Conservation (phyloP, 192 early-diverging fungal genomes). For the Linnemannia hyalina region DNA sequence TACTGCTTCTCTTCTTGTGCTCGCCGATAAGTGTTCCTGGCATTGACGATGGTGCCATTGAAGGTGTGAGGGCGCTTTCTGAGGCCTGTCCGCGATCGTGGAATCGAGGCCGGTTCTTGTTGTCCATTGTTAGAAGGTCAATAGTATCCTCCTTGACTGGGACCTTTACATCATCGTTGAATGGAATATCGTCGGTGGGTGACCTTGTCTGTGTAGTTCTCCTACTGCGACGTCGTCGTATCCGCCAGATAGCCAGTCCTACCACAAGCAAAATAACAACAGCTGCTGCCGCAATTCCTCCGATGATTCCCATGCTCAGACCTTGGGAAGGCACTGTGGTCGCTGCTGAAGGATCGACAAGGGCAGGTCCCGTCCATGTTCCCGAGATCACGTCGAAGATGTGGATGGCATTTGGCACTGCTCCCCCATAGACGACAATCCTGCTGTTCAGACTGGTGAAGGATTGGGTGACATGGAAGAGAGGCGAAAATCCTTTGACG, state of each 20-base stretch:
- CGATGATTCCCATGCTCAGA: conserved; percentile 20
- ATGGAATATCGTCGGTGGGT: not conserved
- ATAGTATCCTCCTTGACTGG: conserved; percentile 17
- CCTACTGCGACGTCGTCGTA: conserved; percentile 2
- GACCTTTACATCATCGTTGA: conserved; percentile 1
- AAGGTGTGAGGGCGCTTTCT: not conserved
- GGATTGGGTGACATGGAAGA: conserved; percentile 29
- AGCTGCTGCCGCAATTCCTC: conserved; percentile 31
- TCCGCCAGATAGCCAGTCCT: conserved; percentile 12
- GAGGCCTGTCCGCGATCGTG: not conserved
- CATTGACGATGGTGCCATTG: not conserved
- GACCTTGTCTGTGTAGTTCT: not conserved
- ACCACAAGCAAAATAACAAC: conserved; percentile 15
- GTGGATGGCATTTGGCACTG: conserved; percentile 21
- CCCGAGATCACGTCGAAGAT: conserved; percentile 45
- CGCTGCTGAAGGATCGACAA: conserved; percentile 13
- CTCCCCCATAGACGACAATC: conserved; percentile 45
- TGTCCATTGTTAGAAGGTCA: conserved; percentile 21
- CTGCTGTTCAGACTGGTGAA: conserved; percentile 43
- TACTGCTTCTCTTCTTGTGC: not conserved
- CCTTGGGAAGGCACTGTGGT: not conserved
- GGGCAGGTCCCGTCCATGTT: conserved; percentile 38
- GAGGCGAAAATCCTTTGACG: conserved; percentile 1
- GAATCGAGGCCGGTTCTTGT: not conserved
- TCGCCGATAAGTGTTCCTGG: conserved; percentile 2